Evolutionary conservation across 2,329 filamentous ascomycete species (phyloP), one percentile per base, ranked within the genome.

Genomic region (Trichoderma brevicompactum): DNA sequence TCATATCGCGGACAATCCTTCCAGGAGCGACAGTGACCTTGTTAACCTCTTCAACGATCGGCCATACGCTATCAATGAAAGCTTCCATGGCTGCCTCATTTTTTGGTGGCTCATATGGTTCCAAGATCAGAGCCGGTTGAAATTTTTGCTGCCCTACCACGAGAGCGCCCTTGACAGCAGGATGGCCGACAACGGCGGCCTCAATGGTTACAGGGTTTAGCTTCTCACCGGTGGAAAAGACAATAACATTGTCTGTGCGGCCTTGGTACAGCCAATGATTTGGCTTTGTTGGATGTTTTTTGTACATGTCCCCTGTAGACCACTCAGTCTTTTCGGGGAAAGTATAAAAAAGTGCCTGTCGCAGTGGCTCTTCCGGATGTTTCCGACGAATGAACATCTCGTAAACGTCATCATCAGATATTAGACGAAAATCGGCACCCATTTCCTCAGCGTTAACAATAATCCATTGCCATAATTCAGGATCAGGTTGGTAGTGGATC

Each of bases 101-200:
- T 38, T 70, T 58, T 0, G 79, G 79, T 0, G 72, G 50, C 2
- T 56, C 66, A 2, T 62, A 40, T 0, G 81, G 81, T 66, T 86
- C 84, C 44, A 85, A 67, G 5, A 85, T 73, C 2, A 85, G 68
- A 0, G 78, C 79, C 0, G 83, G 74, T 68, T 85, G 80, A 68
- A 85, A 82, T 2, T 70, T 73, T 49, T 78, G 75, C 15, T 76
- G 69, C 3, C 83, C 83, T 0, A 83, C 79, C 9, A 81, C 70
- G 2, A 81, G 46, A 0, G 73, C 76, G 0, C 67, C 71, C 2
- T 64, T 74, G 9, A 81, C 67, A 0, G 49, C 56, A 0, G 75
- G 72, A 23, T 79, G 72, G 0, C 68, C 65, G 0, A 55, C 56
- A 3, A 82, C 70, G 2, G 70, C 72, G 5, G 58, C 67, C 63